phyloP scores from a whole-genome alignment of 2,329 filamentous ascomycete species.

The Ophiocordyceps polyrhachis-furcata region DNA sequence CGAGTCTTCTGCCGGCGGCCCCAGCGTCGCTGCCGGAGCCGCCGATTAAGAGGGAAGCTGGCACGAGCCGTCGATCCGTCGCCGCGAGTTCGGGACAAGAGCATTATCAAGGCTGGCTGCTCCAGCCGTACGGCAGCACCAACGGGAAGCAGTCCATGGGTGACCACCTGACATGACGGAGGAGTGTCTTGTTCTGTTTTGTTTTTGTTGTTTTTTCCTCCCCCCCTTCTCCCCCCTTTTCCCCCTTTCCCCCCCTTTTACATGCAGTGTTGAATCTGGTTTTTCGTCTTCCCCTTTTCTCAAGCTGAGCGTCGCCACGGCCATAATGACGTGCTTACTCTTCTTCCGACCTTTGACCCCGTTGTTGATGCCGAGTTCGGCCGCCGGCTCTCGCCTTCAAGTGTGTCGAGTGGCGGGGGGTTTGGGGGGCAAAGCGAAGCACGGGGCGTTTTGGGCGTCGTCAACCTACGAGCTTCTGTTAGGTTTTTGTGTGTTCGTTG shows the following conservation, averaged over 20 bases:
- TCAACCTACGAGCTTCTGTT: too few relatives aligned
- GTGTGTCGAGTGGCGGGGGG: neutral
- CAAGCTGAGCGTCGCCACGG: neutral
- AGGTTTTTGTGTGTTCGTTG: too few relatives aligned
- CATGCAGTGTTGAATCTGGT: too few relatives aligned
- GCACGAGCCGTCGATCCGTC: constrained; percentile 11
- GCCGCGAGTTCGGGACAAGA: constrained; percentile 13
- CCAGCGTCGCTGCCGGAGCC: constrained; percentile 18
- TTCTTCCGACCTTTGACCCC: neutral
- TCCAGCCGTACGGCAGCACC: constrained; percentile 17
- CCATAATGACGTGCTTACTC: too few relatives aligned
- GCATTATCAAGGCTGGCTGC: constrained; percentile 19
- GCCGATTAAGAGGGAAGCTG: constrained; percentile 15
- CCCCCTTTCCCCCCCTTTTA: neutral
- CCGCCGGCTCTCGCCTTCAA: neutral
- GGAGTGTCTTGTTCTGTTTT: neutral
- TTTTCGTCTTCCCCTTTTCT: neutral
- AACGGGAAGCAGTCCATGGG: constrained; percentile 13
- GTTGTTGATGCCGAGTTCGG: neutral
- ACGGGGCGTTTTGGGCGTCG: neutral
- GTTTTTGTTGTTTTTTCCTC: neutral
- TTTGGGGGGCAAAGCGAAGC: neutral
- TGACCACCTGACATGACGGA: constrained; percentile 14
- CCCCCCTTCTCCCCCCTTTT: too few relatives aligned
- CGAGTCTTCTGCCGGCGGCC: constrained; percentile 18